Percentiles rank a stretch among this genome's conserved stretches.
phyloP scores from a whole-genome alignment of 2,329 filamentous ascomycete genomes.

The Phoma sp. region DNA sequence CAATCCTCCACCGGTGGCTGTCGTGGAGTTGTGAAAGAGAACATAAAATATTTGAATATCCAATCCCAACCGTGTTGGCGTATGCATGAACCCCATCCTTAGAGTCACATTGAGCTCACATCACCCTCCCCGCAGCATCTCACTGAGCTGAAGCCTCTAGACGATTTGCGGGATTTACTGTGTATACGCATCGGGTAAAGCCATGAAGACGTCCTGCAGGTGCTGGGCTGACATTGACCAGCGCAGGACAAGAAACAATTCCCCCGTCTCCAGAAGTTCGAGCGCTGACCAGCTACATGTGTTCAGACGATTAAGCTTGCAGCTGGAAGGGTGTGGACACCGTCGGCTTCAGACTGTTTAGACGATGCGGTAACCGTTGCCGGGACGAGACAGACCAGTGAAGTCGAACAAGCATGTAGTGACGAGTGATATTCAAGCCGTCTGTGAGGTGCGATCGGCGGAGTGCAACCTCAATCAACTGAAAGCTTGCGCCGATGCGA shows the following conservation, averaged over 20 bases:
- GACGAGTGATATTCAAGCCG: neutral
- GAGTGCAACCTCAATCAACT: constrained; percentile 9
- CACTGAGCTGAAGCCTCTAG: constrained; percentile 6
- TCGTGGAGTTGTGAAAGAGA: neutral
- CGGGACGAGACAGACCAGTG: neutral
- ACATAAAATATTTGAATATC: neutral
- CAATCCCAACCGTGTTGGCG: neutral
- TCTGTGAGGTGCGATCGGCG: neutral
- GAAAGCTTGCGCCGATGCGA: constrained; percentile 6
- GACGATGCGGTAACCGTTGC: neutral
- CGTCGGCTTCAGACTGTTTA: neutral
- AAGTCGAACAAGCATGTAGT: neutral
- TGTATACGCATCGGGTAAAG: constrained; percentile 17
- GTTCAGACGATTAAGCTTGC: no score
- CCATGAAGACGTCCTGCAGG: constrained; percentile 15
- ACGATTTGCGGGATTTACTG: constrained; percentile 32
- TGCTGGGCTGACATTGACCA: constrained; percentile 8
- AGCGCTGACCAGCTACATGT: neutral
- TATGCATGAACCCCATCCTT: neutral
- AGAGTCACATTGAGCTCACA: constrained; percentile 8
- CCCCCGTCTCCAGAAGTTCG: constrained; percentile 10
- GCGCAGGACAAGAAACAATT: constrained; percentile 14
- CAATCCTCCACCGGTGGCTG: constrained; percentile 20
- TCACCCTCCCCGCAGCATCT: constrained; percentile 1
- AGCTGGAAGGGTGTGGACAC: no score